Evolutionary conservation across 805 yeast species (phyloP).

Genomic region (Novakomyces olei): DNA sequence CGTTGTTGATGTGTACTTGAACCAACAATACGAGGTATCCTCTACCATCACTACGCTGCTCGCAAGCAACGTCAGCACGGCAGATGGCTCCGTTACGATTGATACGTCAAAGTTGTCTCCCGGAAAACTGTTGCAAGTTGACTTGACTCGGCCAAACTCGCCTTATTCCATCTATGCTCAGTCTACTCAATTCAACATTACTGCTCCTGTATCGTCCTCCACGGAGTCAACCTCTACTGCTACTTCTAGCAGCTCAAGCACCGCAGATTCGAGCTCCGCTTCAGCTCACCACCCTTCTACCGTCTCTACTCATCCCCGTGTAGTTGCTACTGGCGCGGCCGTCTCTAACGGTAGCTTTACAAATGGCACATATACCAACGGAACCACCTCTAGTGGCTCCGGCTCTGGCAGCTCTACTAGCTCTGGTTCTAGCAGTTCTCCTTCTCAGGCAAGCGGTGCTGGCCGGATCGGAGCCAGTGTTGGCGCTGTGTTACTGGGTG

Average conservation of each 20-base stretch:
- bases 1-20: not conserved
- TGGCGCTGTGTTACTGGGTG: too few relatives aligned
- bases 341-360: not conserved
- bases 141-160: not conserved
- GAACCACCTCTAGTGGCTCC: not conserved
- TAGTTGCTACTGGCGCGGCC: not conserved
- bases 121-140: not conserved
- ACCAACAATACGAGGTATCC: not conserved
- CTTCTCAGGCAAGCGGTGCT: too few relatives aligned
- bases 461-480: too few relatives aligned
- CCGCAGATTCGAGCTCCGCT: not conserved
- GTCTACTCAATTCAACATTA: constrained; percentile 1
- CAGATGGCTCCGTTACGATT: not conserved
- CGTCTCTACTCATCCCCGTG: not conserved
- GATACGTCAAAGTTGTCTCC: not conserved
- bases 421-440: not conserved
- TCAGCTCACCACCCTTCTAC: not conserved
- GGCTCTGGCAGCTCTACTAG: not conserved
- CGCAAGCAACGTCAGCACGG: not conserved
- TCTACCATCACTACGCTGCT: not conserved
- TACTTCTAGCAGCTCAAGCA: not conserved
- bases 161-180: constrained; percentile 2
- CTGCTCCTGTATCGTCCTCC: not conserved
- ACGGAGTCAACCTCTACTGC: not conserved
- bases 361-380: not conserved